These are phyloP conservation scores for Cutaneotrichosporon dermatis DNA, from an alignment of 1,284 basidiomycete species.

Conservation along the genomic window DNA sequence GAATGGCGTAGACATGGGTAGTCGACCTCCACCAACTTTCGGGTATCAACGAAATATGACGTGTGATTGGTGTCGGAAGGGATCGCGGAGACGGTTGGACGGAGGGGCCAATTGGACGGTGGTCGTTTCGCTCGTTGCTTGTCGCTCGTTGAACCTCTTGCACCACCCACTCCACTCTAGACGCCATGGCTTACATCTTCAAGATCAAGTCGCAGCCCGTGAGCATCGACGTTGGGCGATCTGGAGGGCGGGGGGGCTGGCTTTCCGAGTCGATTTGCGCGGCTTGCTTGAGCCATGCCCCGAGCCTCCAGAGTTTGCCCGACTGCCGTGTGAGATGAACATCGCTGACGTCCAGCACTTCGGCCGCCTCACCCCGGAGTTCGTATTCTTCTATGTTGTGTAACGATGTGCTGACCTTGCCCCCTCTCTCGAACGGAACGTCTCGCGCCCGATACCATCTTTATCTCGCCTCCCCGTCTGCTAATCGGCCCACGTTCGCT, in stretches of 20 bases:
- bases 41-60: not conserved
- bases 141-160: not conserved
- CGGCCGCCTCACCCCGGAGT: slow-evolving; percentile 35
- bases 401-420: not conserved
- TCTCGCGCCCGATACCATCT: no score
- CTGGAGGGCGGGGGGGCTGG: not conserved
- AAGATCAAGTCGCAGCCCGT: slow-evolving; percentile 17
- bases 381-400: slow-evolving; percentile 8
- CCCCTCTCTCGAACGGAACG: no score
- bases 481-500: no score
- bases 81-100: not conserved
- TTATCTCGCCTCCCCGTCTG: not conserved
- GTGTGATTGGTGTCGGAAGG: slow-evolving; percentile 2
- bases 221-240: slow-evolving; percentile 1
- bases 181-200: slow-evolving; percentile 16
- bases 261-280: no score
- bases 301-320: no score
- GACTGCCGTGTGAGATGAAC: not conserved
- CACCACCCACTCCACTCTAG: not conserved
- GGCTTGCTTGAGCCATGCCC: no score
- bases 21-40: no score
- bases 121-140: not conserved
- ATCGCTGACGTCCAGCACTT: slow-evolving; percentile 25
- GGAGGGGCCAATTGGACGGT: not conserved
- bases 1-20: no score